These are phyloP conservation scores for Kernera saxatilis DNA, from an alignment of 345 rosid genomes.

Conservation along the genomic window DNA sequence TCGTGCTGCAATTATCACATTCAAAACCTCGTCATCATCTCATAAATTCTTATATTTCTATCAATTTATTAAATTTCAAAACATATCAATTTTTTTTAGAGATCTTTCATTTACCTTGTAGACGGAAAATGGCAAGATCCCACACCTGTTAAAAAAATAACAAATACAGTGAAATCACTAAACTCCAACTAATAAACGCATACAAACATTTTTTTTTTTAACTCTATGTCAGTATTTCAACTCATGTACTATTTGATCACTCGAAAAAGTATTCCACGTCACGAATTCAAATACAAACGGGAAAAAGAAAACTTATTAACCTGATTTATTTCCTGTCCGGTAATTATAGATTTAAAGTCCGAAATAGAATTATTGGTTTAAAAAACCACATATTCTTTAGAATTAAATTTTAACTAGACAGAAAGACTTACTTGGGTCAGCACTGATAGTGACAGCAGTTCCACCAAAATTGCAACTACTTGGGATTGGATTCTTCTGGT, in stretches of 20 bases:
- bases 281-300: background rate
- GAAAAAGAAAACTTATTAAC: background rate
- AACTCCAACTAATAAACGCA: too few species aligned
- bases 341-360: background rate
- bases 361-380: background rate
- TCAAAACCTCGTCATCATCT: background rate
- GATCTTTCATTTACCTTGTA: constrained; percentile 27
- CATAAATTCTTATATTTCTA: background rate
- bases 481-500: constrained; percentile 83
- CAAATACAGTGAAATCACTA: too few species aligned
- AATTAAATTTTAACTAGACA: background rate
- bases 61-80: background rate
- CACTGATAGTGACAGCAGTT: constrained; percentile 65
- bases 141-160: too few species aligned
- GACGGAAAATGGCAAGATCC: constrained; percentile 35
- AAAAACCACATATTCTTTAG: background rate
- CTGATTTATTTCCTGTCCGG: background rate
- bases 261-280: too few species aligned
- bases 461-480: constrained; percentile 92
- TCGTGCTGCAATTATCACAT: constrained; percentile 24
- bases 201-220: too few species aligned
- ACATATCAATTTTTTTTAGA: background rate
- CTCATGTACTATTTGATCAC: too few species aligned
- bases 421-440: constrained; percentile 75
- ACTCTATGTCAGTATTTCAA: too few species aligned